phyloP scores from a whole-genome alignment of 805 yeast species.

The Teunomyces gatunensis region DNA sequence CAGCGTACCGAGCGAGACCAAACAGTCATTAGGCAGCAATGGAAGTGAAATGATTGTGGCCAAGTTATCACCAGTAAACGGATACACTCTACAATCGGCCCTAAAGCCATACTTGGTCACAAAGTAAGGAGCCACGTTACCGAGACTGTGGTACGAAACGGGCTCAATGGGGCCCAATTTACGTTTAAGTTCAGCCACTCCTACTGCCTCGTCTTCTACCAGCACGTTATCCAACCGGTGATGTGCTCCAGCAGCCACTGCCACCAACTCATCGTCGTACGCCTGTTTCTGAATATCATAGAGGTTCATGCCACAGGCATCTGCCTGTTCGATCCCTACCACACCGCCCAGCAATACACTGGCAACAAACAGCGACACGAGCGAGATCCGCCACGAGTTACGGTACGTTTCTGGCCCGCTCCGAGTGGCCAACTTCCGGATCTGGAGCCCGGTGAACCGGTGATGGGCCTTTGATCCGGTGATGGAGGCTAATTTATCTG shows the following conservation, averaged over 20 bases:
- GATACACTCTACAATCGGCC: slow-evolving; percentile 55
- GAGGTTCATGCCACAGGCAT: slow-evolving; percentile 91
- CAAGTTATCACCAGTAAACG: slow-evolving; percentile 89
- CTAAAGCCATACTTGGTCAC: slow-evolving; percentile 61
- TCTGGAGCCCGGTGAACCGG: slow-evolving; percentile 91
- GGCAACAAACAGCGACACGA: slow-evolving; percentile 78
- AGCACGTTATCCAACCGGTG: slow-evolving; percentile 38
- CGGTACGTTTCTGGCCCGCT: slow-evolving; percentile 50
- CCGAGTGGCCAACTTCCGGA: slow-evolving; percentile 63
- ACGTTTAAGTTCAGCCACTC: slow-evolving; percentile 38
- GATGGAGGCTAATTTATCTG: slow-evolving; percentile 59
- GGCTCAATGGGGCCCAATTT: slow-evolving; percentile 57
- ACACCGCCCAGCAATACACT: slow-evolving; percentile 65
- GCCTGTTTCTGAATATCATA: slow-evolving; percentile 62
- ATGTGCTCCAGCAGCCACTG: slow-evolving; percentile 53
- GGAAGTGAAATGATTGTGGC: slow-evolving; percentile 87
- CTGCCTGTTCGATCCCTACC: slow-evolving; percentile 71
- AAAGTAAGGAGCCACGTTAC: slow-evolving; percentile 59
- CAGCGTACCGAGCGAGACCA: slow-evolving; percentile 87
- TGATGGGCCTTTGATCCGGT: slow-evolving; percentile 90
- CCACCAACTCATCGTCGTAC: slow-evolving; percentile 57
- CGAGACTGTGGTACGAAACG: slow-evolving; percentile 49
- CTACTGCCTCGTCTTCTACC: slow-evolving; percentile 17
- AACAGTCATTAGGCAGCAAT: slow-evolving; percentile 67
- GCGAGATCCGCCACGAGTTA: slow-evolving; percentile 59